Evolutionary conservation across 768 basidiomycete genomes (phyloP).

Genomic region (Hygrophoropsis aurantiaca): DNA sequence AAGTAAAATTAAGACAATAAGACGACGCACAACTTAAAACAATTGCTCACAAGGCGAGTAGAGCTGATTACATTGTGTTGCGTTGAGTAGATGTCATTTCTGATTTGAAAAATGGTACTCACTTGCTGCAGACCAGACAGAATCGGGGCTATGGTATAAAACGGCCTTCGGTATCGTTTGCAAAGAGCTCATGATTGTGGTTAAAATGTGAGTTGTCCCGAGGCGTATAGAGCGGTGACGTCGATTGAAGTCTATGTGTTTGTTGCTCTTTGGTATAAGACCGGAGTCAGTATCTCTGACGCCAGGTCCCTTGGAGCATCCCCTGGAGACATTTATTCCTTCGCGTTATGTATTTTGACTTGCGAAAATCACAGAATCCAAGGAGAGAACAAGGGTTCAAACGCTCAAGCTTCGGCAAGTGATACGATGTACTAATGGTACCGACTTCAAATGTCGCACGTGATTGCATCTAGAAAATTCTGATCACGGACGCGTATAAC

Average conservation of each 20-base stretch:
- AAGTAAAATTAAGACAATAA: slow-evolving; percentile 7
- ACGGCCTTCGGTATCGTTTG: slow-evolving; percentile 67
- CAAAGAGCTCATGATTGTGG: slow-evolving; percentile 21
- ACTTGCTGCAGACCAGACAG: slow-evolving; percentile 69
- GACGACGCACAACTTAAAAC: not conserved
- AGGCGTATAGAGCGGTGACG: slow-evolving; percentile 1
- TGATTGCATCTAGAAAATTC: slow-evolving; percentile 28
- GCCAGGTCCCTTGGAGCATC: not conserved
- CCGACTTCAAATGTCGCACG: slow-evolving; percentile 13
- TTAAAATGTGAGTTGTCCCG: slow-evolving; percentile 1
- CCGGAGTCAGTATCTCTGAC: not conserved
- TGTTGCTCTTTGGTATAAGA: not conserved
- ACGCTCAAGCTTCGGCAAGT: not conserved
- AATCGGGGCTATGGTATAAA: slow-evolving; percentile 64
- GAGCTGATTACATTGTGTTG: slow-evolving; percentile 32
- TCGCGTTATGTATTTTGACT: too few species aligned
- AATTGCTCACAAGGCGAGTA: slow-evolving; percentile 53
- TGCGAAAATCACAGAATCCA: too few species aligned
- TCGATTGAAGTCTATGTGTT: not conserved
- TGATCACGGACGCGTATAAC: too few species aligned
- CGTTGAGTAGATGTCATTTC: not conserved
- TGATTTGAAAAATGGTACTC: slow-evolving; percentile 17
- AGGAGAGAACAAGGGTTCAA: too few species aligned
- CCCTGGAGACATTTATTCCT: too few species aligned
- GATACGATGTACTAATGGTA: too few species aligned